Evolutionary conservation across 257 asterid species (phyloP), one percentile per base, ranked within the genome.

Genomic region (Solanum corneliomulleri): DNA sequence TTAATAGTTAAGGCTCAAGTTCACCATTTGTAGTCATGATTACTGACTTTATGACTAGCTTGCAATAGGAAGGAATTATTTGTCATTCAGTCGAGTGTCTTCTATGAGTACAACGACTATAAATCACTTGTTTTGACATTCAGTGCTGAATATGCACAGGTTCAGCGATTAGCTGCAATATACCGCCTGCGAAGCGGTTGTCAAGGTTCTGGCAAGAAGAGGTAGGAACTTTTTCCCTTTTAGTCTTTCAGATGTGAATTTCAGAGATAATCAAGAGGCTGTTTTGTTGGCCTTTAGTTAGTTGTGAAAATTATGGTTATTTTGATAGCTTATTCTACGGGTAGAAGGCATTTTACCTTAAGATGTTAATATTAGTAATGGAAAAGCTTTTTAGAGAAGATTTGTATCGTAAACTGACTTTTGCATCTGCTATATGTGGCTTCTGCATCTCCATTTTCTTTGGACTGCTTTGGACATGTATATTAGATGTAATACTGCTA

Each of bases 141-240:
- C 44, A 6, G 85, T 47, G 44, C 69, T 29, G 84, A 80, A 80
- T 29, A 80, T 90, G 86, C 45, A 75, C 89, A 97, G 99, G 94
- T 97, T 56, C 94, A 92, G 76, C 90, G 90, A 91, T 84, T 97
- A 91, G 98, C 99, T 83, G 89, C 98, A 45, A 92, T 96, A 71
- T 97, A 96, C 89, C 92, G 96, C 45, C 89, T 96, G 93, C 90
- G 87, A 77, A 95, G 99, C 92, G 92, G 89, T 66, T 91, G 93
- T 69, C 96, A 93, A 92, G 96, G 98, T 83, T 94, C 97, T 89
- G 98, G 99, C 88, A 95, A 92, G 93, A 95, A 94, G 95, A 96
- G 98, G 98, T 97, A 92, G 86, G 69, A 45, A 15, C 6, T n/a
- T 29, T 70, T 45, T 7, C 52, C 49, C 52, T 6, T 58, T 70